Evolutionary conservation across 2,329 filamentous ascomycete species (phyloP), one percentile per base, ranked within the genome.

Genomic region (Pyricularia grisea): DNA sequence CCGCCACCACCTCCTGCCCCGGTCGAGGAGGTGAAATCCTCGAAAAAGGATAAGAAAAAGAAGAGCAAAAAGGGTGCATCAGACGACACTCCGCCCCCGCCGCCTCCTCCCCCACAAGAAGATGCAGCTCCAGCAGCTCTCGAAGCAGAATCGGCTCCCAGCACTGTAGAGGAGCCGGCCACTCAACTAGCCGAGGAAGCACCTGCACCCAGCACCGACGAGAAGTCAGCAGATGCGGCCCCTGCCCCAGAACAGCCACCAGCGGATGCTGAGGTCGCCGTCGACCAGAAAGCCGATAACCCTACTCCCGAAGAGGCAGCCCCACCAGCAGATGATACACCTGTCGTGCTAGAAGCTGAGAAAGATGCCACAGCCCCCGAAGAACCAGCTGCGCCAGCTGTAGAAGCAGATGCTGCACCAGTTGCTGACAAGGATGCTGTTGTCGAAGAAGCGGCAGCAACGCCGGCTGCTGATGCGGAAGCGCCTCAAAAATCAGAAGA

Each of bases 261-360:
- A 25, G 61, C 67, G 28, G 67, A 67, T 25, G 6, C 60, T n/a
- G n/a, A 64, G 14, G 36, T 30, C 17, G 28, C 65, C 25, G 17
- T 66, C 31, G 50, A 58, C 61, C 50, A 67, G 14, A 63, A 42
- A 58, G 23, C 33, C 5, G 20, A 66, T 4, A 68, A 66, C 14
- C 36, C 50, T 50, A 31, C 67, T 58, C 1, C 67, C 20, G 64
- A 67, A 25, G 70, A 65, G n/a, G 71, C 69, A 10, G 68, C 68
- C 65, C 69, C 71, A 4, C 68, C 65, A 27, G 68, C 27, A 65
- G 30, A 11, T n/a, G 68, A 69, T 14, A 36, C 28, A 6, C 20
- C 23, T 50, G 42, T 25, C 1, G n/a, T 60, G 1, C 7, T 64
- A 66, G 33, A 64, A 17, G 42, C 42, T 5, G 67, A 25, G 3